These are phyloP conservation scores for Saccharomycopsis oosterbeekiorum DNA, from an alignment of 805 yeast genomes.

Conservation along the genomic window DNA sequence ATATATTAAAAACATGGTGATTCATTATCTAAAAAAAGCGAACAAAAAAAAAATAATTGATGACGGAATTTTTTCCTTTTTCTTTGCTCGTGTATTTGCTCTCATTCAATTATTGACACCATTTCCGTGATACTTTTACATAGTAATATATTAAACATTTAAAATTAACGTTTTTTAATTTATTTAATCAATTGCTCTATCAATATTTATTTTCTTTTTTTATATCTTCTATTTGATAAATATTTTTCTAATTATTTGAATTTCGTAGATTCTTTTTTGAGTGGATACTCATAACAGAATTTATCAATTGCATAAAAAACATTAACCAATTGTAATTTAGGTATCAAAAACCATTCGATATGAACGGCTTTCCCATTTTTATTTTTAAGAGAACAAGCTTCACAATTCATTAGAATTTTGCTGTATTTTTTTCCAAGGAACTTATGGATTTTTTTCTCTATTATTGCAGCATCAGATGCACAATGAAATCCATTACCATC, in stretches of 20 bases:
- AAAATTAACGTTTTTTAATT: too few species aligned
- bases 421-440: conserved; percentile 33
- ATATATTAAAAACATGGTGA: too few species aligned
- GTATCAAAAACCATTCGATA: conserved; percentile 49
- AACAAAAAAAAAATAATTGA: too few species aligned
- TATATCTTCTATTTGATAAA: too few species aligned
- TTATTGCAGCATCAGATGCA: conserved; percentile 24
- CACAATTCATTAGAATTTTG: conserved; percentile 38
- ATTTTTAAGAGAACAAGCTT: conserved; percentile 29
- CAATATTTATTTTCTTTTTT: too few species aligned
- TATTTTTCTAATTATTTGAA: background rate
- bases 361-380: conserved; percentile 28
- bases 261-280: background rate
- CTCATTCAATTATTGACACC: too few species aligned
- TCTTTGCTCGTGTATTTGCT: too few species aligned
- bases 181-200: too few species aligned
- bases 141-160: too few species aligned
- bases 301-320: conserved; percentile 30
- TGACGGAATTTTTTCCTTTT: too few species aligned
- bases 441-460: conserved; percentile 36
- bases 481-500: conserved; percentile 30
- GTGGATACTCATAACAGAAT: conserved; percentile 18
- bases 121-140: too few species aligned
- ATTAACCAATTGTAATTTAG: conserved; percentile 29
- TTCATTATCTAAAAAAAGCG: too few species aligned